Base-by-base conservation (phyloP, 768 basidiomycete species). In the Boletus pseudopeckii region DNA sequence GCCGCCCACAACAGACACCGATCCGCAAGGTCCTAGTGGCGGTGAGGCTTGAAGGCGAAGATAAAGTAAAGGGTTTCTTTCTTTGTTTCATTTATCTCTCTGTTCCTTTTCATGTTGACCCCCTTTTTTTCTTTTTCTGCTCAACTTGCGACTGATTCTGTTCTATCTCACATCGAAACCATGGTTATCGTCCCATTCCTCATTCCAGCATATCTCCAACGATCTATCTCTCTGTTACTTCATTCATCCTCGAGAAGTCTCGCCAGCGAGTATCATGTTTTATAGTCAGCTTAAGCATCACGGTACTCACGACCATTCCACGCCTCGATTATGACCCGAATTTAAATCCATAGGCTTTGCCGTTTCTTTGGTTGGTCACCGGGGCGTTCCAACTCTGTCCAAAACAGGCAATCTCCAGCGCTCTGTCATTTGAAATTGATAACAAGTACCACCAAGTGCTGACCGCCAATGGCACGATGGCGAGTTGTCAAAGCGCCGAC, bases 1-100 rank as follows among this genome's bases (percentile, higher is more conserved):
- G 76, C 77, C 63, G 58, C 72, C 55, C 69, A 56, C 54, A 15
- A 48, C 55, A 37, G 67, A 62, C 17, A 20, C 32, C 7, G 64
- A 61, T 15, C 55, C 46, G 3, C 66, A 53, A 24, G 48, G 33
- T 14, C 40, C 50, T 15, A 48, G 54, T 15, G 13, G 50, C 2
- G 32, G 45, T 13, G 61, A 61, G 30, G 50, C 52, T 33, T 68
- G 54, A 64, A 9, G 51, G 47, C 3, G n/a, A 51, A 40, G 30
- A 43, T 43, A 4, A 43, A 45, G 34, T 46, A 1, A 50, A 26
- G 20, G 38, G 2, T 50, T 55, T 41, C 26, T 43, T 34, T 32
- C n/a, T 57, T 20, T 40, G n/a, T 56, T 53, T 49, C 46, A 22
- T 22, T 53, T 44, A 5, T 50, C 22, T 41, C 41, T 34, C 7